A percentile compares a stretch with the other conserved stretches of the same genome.
Evolutionary conservation across 1,284 basidiomycete genomes (phyloP).

Genomic region (Stereum hirsutum): DNA sequence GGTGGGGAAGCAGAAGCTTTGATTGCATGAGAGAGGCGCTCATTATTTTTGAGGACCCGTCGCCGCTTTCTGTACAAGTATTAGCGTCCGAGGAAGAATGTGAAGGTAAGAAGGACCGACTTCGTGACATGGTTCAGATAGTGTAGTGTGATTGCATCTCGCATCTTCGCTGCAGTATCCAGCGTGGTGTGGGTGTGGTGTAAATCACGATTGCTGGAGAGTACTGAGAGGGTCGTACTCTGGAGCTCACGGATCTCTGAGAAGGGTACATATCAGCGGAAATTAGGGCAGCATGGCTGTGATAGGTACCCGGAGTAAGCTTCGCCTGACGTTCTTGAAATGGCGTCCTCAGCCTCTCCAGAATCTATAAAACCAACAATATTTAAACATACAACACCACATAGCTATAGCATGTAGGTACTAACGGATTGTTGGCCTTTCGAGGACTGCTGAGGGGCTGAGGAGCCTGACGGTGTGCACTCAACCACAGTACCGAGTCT

Average conservation of each 20-base stretch:
- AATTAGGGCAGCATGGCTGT: background rate
- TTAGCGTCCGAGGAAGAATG: background rate
- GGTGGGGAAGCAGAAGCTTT: constrained; percentile 46
- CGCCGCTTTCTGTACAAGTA: constrained; percentile 69
- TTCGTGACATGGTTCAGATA: constrained; percentile 80
- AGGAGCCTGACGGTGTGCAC: constrained; percentile 34
- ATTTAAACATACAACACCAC: constrained; percentile 2
- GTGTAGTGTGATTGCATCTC: constrained; percentile 69
- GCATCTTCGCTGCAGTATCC: constrained; percentile 41
- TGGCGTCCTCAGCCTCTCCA: constrained; percentile 46
- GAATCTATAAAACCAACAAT: constrained; percentile 49
- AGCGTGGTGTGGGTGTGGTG: constrained; percentile 57
- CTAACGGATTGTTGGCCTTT: constrained; percentile 13
- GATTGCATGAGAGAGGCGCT: constrained; percentile 65
- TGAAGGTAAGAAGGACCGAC: constrained; percentile 32
- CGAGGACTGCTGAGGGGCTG: constrained; percentile 8
- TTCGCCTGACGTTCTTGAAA: constrained; percentile 46
- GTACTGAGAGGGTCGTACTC: constrained; percentile 51
- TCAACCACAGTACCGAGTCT: constrained; percentile 48
- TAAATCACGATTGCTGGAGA: constrained; percentile 68
- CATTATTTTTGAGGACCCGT: constrained; percentile 90
- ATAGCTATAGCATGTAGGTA: background rate
- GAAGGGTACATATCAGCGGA: background rate
- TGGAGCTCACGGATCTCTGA: constrained; percentile 49
- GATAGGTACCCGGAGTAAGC: constrained; percentile 35